These are phyloP conservation scores for Tricholoma sp. DNA, from an alignment of 768 basidiomycete species.

Conservation along the genomic window DNA sequence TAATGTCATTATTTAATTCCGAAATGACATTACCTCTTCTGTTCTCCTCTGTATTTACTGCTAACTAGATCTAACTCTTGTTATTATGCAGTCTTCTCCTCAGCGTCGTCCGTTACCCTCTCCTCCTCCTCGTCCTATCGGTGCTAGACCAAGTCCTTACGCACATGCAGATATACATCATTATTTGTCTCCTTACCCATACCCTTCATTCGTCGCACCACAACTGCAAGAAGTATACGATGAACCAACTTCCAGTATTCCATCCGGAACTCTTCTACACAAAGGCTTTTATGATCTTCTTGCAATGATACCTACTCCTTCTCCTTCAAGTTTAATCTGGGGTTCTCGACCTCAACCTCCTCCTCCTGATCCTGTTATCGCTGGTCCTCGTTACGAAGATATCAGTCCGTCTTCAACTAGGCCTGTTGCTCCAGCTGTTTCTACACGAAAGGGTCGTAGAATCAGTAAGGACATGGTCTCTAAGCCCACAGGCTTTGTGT, in stretches of 20 bases:
- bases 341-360: slow-evolving; percentile 31
- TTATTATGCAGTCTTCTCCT: slow-evolving; percentile 10
- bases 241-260: slow-evolving; percentile 45
- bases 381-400: slow-evolving; percentile 70
- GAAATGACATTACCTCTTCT: neutral
- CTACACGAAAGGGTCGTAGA: slow-evolving; percentile 52
- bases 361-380: slow-evolving; percentile 38
- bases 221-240: slow-evolving; percentile 35
- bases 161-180: slow-evolving; percentile 27
- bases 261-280: slow-evolving; percentile 72
- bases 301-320: slow-evolving; percentile 70
- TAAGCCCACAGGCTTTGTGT: slow-evolving; percentile 79
- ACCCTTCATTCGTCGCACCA: slow-evolving; percentile 31
- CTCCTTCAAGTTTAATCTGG: slow-evolving; percentile 63
- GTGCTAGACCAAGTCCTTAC: slow-evolving; percentile 24
- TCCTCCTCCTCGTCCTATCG: slow-evolving; percentile 22
- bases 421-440: slow-evolving; percentile 26
- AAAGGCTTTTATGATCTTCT: slow-evolving; percentile 89
- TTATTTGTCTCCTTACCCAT: slow-evolving; percentile 36
- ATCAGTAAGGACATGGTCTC: slow-evolving; percentile 91
- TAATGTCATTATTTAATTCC: neutral
- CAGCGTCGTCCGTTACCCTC: slow-evolving; percentile 24
- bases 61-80: neutral
- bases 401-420: slow-evolving; percentile 29
- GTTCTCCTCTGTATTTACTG: neutral